Conservation (phyloP, 768 basidiomycete species). For the Tricholoma sp. region DNA sequence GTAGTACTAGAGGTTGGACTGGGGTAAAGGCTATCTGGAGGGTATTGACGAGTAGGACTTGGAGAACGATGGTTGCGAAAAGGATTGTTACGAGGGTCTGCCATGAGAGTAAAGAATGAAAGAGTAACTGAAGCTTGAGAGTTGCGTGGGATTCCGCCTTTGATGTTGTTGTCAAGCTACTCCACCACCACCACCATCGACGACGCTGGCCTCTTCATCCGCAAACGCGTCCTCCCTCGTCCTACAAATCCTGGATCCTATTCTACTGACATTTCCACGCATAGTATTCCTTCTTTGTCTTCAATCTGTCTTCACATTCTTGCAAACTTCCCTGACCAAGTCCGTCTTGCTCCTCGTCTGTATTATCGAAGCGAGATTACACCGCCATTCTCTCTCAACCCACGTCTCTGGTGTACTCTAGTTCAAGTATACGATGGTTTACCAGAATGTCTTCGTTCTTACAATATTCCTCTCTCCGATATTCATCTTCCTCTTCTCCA, state of each 20-base stretch:
- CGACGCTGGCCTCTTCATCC: conserved; percentile 17
- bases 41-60: conserved; percentile 36
- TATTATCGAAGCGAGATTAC: conserved; percentile 12
- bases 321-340: conserved; percentile 37
- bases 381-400: conserved; percentile 37
- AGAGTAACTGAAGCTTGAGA: conserved; percentile 9
- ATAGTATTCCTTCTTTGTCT: conserved; percentile 44
- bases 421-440: conserved; percentile 55
- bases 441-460: conserved; percentile 36
- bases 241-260: conserved; percentile 21
- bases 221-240: conserved; percentile 13
- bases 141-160: conserved; percentile 7
- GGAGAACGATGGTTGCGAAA: conserved; percentile 21
- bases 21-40: conserved; percentile 48
- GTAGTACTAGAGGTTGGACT: conserved; percentile 50
- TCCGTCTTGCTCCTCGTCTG: conserved; percentile 27
- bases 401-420: conserved; percentile 58
- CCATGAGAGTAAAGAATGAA: conserved; percentile 14
- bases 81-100: conserved; percentile 22
- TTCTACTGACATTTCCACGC: background rate
- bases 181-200: conserved; percentile 11
- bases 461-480: conserved; percentile 50
- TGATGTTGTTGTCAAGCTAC: conserved; percentile 3
- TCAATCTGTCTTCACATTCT: conserved; percentile 47
- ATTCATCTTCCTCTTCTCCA: conserved; percentile 53